These are phyloP conservation scores for Umbelopsis vinacea DNA, from an alignment of 192 early-diverging fungal species.

Conservation along the genomic window DNA sequence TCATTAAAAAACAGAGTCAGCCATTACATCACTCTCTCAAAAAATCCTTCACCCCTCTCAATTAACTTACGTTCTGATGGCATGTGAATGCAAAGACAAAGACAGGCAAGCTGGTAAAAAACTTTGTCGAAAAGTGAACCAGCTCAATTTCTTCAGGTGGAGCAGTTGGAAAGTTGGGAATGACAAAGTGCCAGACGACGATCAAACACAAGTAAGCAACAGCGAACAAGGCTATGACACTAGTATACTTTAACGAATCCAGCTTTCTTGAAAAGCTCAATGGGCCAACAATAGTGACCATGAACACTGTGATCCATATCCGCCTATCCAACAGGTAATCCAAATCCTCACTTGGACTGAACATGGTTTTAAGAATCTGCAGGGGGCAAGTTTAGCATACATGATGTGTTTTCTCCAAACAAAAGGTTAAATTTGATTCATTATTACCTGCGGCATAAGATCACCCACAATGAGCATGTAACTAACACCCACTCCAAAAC, in stretches of 20 bases:
- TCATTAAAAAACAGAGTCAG: conserved; percentile 4
- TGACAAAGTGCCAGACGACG: conserved; percentile 77
- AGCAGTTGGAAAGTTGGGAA: conserved; percentile 60
- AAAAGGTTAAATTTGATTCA: background rate
- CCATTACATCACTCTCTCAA: background rate
- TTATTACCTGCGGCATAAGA: conserved; percentile 78
- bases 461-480: conserved; percentile 97
- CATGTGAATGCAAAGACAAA: conserved; percentile 99
- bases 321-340: conserved; percentile 60
- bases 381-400: background rate
- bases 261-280: conserved; percentile 81
- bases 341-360: conserved; percentile 6
- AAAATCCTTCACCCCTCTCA: background rate
- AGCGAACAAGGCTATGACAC: conserved; percentile 81
- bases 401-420: background rate
- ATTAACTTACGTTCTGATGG: conserved; percentile 87
- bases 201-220: conserved; percentile 87
- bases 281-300: conserved; percentile 69
- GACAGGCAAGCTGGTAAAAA: conserved; percentile 85
- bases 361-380: conserved; percentile 23
- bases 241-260: conserved; percentile 91
- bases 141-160: conserved; percentile 62
- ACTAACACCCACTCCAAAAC: conserved; percentile 94
- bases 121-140: conserved; percentile 60
- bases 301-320: conserved; percentile 87